phyloP scores from a whole-genome alignment of 768 basidiomycete species.

The Rhodotorula babjevae region DNA sequence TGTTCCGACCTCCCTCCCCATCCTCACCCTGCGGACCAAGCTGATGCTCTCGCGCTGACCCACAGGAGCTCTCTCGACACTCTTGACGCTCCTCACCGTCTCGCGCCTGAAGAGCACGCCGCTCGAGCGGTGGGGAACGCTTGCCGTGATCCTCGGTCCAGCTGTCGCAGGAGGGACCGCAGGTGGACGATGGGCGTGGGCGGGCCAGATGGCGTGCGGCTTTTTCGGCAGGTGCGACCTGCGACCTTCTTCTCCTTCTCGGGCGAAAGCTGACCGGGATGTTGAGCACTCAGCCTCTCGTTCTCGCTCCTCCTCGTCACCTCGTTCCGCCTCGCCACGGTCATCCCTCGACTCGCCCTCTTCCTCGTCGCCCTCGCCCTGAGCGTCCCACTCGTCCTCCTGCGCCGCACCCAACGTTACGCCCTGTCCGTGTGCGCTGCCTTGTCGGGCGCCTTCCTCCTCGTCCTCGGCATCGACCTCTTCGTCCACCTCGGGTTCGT shows the following conservation, averaged over 20 bases:
- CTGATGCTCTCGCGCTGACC: background rate
- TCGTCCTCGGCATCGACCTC: slow-evolving; percentile 22
- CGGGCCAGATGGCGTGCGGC: background rate
- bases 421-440: slow-evolving; percentile 7
- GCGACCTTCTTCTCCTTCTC: too few species aligned
- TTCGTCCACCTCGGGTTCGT: slow-evolving; percentile 14
- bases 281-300: slow-evolving; percentile 1
- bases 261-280: background rate
- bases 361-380: background rate
- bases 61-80: background rate
- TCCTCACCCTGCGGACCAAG: background rate
- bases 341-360: slow-evolving; percentile 16
- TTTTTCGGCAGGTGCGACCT: slow-evolving; percentile 3
- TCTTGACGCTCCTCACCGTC: slow-evolving; percentile 12
- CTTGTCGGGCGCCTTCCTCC: slow-evolving; percentile 9
- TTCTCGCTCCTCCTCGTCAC: slow-evolving; percentile 17
- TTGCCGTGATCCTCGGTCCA: slow-evolving; percentile 15
- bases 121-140: slow-evolving; percentile 9
- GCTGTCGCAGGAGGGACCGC: slow-evolving; percentile 2
- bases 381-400: background rate
- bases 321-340: slow-evolving; percentile 1
- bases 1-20: background rate
- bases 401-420: background rate
- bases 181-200: slow-evolving; percentile 13
- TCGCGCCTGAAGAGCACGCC: background rate